Base-by-base conservation (phyloP, 208 protist species). In the Crithidia fasciculata region DNA sequence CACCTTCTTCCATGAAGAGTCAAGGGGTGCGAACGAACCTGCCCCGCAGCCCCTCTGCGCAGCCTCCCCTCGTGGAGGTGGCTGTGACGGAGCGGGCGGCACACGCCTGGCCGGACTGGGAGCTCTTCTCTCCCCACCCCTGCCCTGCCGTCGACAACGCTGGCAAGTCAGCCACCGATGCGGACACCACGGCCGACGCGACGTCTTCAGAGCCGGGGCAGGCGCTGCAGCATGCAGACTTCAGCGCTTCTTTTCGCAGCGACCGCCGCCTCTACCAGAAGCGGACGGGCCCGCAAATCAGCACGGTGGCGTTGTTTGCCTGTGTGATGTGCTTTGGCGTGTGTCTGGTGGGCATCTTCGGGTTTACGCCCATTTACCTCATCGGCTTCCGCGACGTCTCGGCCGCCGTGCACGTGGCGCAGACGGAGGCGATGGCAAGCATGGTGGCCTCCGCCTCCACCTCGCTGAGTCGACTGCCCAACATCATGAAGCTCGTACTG, bases 321-420 rank as follows among this genome's bases (percentile, higher is more conserved):
- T 41, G 78, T 44, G 70, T 82, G n/a, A 78, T 80, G 52, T 80
- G 69, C 60, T 40, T 84, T 9, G 78, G 83, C 8, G 79, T 88
- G 5, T 68, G 80, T 19, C 39, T 75, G n/a, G 78, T 87, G 8
- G 74, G 69, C 2, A 0, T 82, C 59, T 64, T 66, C 19, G 69
- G 79, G 13, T 82, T 88, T 36, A 8, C 82, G 10, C 76, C 83
- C 10, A 68, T 54, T 3, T 76, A 80, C 58, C 37, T 80, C 19
- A 76, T 80, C 71, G 72, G 78, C 16, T 80, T 75, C 49, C 47
- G 58, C 16, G 59, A 70, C 19, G 75, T 81, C 18, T 63, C 70
- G 13, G 47, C 62, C 1, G 83, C 75, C 19, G 67, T 72, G 43
- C 65, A 79, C 12, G 59, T 83, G 44, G 69, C 82, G 39, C 69